A percentile compares a stretch with the other conserved stretches of the same genome.
These are phyloP conservation scores for Balakata baccata DNA, from an alignment of 345 rosid species.

Conservation along the genomic window DNA sequence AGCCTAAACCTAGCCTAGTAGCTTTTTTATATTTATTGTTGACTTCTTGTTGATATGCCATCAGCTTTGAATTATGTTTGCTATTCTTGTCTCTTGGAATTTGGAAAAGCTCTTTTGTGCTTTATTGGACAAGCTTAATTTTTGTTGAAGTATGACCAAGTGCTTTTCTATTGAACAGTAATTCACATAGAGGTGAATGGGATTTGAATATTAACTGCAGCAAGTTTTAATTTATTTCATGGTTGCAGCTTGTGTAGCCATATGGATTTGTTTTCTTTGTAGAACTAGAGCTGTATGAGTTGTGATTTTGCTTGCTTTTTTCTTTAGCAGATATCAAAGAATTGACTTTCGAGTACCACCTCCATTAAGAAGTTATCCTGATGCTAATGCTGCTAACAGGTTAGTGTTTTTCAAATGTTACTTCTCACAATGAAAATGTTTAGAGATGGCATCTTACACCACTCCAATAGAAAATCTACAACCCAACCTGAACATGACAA, in stretches of 20 bases:
- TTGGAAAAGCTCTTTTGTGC: background rate
- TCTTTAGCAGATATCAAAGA: conserved; percentile 69
- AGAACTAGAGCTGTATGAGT: background rate
- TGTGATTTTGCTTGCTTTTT: conserved; percentile 17
- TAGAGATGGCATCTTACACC: background rate
- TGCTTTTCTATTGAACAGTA: background rate
- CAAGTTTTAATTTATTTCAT: background rate
- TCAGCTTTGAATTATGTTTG: background rate
- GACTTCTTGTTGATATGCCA: background rate
- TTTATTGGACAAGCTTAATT: background rate
- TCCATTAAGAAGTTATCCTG: conserved; percentile 55
- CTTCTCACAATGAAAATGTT: background rate
- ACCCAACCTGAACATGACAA: too few relatives aligned
- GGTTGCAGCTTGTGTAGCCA: background rate
- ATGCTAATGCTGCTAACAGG: conserved; percentile 47
- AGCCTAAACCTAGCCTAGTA: background rate
- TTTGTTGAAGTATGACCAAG: background rate
- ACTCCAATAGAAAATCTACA: background rate
- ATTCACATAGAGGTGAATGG: background rate
- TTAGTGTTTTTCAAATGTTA: conserved; percentile 29
- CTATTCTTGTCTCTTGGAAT: conserved; percentile 2
- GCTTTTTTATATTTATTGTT: conserved; percentile 6
- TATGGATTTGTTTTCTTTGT: background rate
- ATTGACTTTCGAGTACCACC: conserved; percentile 87
- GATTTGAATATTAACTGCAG: background rate